Conservation (phyloP, 2,329 filamentous ascomycete species). For the Trichophyton mentagrophytes region DNA sequence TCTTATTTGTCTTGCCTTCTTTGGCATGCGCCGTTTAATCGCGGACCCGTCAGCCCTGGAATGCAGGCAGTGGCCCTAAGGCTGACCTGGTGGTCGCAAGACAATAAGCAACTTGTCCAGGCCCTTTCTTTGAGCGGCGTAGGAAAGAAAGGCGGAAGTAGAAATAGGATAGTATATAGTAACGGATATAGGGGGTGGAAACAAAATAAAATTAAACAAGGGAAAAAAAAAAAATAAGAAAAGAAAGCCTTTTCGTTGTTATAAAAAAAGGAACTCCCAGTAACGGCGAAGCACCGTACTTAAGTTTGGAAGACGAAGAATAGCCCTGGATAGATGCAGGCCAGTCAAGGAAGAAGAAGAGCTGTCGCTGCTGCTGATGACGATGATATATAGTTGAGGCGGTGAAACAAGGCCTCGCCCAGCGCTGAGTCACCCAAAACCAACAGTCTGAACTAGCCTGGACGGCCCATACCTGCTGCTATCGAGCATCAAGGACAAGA, state of each 20-base stretch:
- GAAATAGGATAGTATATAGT: background rate
- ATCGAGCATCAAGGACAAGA: background rate
- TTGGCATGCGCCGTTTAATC: background rate
- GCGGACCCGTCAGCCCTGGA: background rate
- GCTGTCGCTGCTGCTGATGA: background rate
- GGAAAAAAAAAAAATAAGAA: background rate
- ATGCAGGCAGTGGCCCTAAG: background rate
- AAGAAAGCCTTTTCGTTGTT: background rate
- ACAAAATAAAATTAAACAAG: background rate
- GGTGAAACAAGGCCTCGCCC: slow-evolving; percentile 3
- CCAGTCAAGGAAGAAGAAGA: background rate
- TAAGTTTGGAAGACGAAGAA: background rate
- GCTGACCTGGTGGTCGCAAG: background rate
- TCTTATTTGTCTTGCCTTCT: background rate
- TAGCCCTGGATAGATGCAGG: background rate
- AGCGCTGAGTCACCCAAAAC: slow-evolving; percentile 1
- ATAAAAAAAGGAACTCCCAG: background rate
- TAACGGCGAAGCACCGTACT: background rate
- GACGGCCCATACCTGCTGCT: background rate
- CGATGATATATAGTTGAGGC: background rate
- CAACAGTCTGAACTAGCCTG: background rate
- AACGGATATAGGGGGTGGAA: background rate
- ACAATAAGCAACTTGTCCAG: background rate
- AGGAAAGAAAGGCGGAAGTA: background rate
- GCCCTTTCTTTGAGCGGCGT: background rate